These are phyloP conservation scores for Plasmodium falciparum DNA, from an alignment of 169 alveolate species.

Conservation along the genomic window DNA sequence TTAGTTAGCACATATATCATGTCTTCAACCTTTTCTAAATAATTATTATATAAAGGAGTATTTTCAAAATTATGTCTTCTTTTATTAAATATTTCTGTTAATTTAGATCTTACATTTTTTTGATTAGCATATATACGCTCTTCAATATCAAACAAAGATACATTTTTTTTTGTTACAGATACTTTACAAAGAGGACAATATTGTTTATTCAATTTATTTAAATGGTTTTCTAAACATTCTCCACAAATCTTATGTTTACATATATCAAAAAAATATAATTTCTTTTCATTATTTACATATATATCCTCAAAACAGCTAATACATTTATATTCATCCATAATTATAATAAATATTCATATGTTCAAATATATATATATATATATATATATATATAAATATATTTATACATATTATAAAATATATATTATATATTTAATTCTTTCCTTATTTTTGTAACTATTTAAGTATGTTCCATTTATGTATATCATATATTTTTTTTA, in stretches of 20 bases:
- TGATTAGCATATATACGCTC: constrained; percentile 57
- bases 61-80: constrained; percentile 82
- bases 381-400: too few species aligned
- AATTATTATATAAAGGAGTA: constrained; percentile 85
- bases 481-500: too few species aligned
- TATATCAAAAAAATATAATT: constrained; percentile 43
- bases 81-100: constrained; percentile 81
- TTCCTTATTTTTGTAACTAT: too few species aligned
- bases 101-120: constrained; percentile 45
- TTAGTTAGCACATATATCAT: constrained; percentile 55
- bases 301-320: constrained; percentile 50
- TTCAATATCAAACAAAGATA: constrained; percentile 50
- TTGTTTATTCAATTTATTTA: constrained; percentile 48
- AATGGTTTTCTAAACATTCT: constrained; percentile 61
- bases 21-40: constrained; percentile 82
- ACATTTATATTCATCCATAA: constrained; percentile 73
- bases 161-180: constrained; percentile 38
- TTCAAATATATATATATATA: neutral
- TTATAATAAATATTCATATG: neutral
- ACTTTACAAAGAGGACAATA: constrained; percentile 73
- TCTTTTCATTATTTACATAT: constrained; percentile 52
- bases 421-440: neutral
- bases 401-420: neutral
- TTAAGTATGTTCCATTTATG: neutral
- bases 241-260: constrained; percentile 74